phyloP scores from a whole-genome alignment of 2,329 filamentous ascomycete species.

The Amylocarpus encephaloides region DNA sequence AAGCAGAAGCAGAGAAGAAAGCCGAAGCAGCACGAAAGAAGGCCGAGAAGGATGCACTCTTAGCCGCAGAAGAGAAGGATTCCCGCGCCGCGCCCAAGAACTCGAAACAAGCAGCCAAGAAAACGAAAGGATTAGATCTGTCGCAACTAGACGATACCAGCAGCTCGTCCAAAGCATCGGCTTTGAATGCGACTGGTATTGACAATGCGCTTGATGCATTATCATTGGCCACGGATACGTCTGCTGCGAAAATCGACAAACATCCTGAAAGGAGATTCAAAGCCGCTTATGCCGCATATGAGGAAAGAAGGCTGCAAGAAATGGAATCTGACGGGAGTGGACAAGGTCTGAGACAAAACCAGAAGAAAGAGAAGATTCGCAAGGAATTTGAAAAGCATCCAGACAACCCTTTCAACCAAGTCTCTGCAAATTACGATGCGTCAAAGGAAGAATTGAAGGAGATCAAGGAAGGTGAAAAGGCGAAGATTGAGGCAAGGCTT shows the following conservation, averaged over 20 bases:
- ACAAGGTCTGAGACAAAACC: constrained; percentile 69
- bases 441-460: constrained; percentile 68
- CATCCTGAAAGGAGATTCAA: constrained; percentile 86
- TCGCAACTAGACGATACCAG: constrained; percentile 61
- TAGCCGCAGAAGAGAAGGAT: constrained; percentile 81
- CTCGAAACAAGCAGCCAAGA: constrained; percentile 61
- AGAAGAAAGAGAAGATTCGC: constrained; percentile 74
- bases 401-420: constrained; percentile 94
- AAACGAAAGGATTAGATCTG: constrained; percentile 65
- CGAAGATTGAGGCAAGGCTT: constrained; percentile 68
- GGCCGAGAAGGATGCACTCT: constrained; percentile 78
- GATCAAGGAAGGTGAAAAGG: constrained; percentile 59
- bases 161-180: constrained; percentile 36
- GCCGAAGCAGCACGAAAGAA: constrained; percentile 81
- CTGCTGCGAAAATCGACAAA: constrained; percentile 67
- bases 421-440: constrained; percentile 68
- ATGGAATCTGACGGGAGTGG: constrained; percentile 74
- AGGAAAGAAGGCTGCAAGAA: constrained; percentile 75
- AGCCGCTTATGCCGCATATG: constrained; percentile 76
- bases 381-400: constrained; percentile 95
- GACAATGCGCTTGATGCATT: constrained; percentile 90
- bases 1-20: constrained; percentile 77
- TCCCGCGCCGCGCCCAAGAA: constrained; percentile 63
- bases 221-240: constrained; percentile 51
- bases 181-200: constrained; percentile 80